phyloP scores from a whole-genome alignment of 75 land plant genomes.

The Picea glauca region DNA sequence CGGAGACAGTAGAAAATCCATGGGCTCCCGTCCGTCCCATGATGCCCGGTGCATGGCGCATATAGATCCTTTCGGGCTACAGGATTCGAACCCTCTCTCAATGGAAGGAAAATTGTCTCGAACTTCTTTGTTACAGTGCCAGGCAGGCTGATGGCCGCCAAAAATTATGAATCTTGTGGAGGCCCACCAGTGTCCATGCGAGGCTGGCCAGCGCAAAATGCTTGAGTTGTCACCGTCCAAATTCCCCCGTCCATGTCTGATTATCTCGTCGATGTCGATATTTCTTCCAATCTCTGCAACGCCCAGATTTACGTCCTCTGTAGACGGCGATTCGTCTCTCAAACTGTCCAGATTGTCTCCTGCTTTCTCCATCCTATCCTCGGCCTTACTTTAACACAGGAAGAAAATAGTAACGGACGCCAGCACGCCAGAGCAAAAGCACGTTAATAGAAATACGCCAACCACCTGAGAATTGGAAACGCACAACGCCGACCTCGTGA shows the following conservation, averaged over 20 bases:
- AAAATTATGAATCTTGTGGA: constrained; percentile 82
- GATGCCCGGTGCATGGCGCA: constrained; percentile 35
- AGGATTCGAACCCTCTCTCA: constrained; percentile 10
- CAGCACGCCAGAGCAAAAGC: no score
- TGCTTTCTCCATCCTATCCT: no score
- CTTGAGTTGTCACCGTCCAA: constrained; percentile 63
- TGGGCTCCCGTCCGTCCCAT: constrained; percentile 58
- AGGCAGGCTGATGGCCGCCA: constrained; percentile 58
- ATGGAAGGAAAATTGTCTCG: no score
- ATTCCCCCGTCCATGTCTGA: constrained; percentile 64
- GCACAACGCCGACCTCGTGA: no score
- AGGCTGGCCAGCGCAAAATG: constrained; percentile 60
- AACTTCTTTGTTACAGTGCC: constrained; percentile 22
- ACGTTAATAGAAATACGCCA: no score
- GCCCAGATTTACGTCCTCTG: no score
- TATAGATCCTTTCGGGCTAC: not conserved
- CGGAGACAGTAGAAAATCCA: no score
- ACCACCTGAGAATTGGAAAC: no score
- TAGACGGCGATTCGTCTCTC: no score
- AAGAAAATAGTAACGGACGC: no score
- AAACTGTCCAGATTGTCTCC: no score
- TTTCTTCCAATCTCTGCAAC: not conserved
- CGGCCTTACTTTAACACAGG: no score
- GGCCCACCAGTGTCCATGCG: constrained; percentile 72
- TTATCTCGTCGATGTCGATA: constrained; percentile 57